Base-by-base conservation (phyloP, 768 basidiomycete genomes). In the Xerocomus potaroensis region DNA sequence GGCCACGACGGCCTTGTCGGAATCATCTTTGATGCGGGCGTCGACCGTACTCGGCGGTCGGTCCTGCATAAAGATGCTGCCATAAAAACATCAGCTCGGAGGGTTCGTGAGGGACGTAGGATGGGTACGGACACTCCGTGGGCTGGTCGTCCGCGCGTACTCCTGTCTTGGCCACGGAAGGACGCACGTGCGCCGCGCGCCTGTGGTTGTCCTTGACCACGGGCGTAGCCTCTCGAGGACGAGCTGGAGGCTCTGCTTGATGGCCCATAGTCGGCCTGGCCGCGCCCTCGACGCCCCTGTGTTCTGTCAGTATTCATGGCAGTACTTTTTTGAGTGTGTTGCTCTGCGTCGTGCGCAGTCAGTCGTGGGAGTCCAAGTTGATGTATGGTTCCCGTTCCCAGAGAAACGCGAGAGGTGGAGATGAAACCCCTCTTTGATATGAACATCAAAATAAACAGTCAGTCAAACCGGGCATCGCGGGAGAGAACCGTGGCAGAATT, bases 21-120 rank as follows among this genome's bases (percentile, higher is more conserved):
- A 70, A 33, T 47, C 57, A 52, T 72, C 69, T 55, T 55, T 18
- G 69, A 62, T 48, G 69, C 87, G 87, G 42, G 73, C 67, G 49
- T 80, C 74, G 37, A 89, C 58, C n/a, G 73, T 69, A 50, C 51
- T 77, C 67, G 64, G 23, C 43, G 44, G 59, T 53, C 52, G 54
- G 43, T 55, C 60, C 29, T 61, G 61, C 39, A 63, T 63, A 57
- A 74, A 77, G 44, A 55, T 54, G 21, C 48, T 42, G 41, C 9
- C 27, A n/a, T n/a, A 10, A 22, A 30, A 30, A 9, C 1, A 19
- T 45, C 29, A 48, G 34, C 23, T 11, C 6, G 12, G 8, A 35
- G 35, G 21, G 21, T 2, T 5, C 12, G 34, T 15, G 14, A 8
- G 12, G 4, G n/a, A n/a, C n/a, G n/a, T n/a, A 14, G 15, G 1